phyloP scores from a whole-genome alignment of 441 rosid genomes.

The Euphorbia schlechtendalii region DNA sequence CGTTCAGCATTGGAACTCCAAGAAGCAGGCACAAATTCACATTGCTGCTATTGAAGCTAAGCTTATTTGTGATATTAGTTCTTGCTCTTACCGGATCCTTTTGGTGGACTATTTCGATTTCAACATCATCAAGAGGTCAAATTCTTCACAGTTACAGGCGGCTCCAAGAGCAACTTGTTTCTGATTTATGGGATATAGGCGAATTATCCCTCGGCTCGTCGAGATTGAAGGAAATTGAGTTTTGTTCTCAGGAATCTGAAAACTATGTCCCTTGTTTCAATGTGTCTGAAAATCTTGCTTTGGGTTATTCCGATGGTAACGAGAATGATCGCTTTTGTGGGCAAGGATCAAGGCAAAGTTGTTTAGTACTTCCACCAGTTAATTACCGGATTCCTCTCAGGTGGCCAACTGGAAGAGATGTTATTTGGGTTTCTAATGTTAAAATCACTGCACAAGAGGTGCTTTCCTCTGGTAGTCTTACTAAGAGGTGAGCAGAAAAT shows the following conservation, averaged over 20 bases:
- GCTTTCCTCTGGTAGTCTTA: constrained; percentile 89
- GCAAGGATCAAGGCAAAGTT: constrained; percentile 43
- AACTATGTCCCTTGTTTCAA: constrained; percentile 86
- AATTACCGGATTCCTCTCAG: constrained; percentile 85
- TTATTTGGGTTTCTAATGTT: constrained; percentile 90
- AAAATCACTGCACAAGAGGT: constrained; percentile 89
- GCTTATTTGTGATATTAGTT: constrained; percentile 63
- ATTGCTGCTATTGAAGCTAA: constrained; percentile 54
- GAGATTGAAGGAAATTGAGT: constrained; percentile 69
- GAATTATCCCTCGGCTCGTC: constrained; percentile 79
- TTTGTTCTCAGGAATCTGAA: constrained; percentile 62
- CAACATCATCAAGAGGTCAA: constrained; percentile 66
- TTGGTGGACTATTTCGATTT: constrained; percentile 88
- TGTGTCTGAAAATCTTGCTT: constrained; percentile 49
- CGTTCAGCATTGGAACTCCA: constrained; percentile 40
- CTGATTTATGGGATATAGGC: constrained; percentile 87
- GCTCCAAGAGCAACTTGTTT: constrained; percentile 88
- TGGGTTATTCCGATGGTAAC: constrained; percentile 45
- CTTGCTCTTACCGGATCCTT: constrained; percentile 76
- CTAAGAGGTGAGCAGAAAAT: constrained; percentile 61
- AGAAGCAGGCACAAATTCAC: constrained; percentile 59
- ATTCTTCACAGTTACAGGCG: constrained; percentile 68
- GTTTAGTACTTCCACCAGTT: constrained; percentile 66
- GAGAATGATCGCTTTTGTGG: constrained; percentile 67
- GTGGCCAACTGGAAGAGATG: constrained; percentile 97